Percentiles rank a stretch among this genome's conserved stretches.
Evolutionary conservation across 2,329 filamentous ascomycete genomes (phyloP).

Genomic region (Cordyceps militaris): DNA sequence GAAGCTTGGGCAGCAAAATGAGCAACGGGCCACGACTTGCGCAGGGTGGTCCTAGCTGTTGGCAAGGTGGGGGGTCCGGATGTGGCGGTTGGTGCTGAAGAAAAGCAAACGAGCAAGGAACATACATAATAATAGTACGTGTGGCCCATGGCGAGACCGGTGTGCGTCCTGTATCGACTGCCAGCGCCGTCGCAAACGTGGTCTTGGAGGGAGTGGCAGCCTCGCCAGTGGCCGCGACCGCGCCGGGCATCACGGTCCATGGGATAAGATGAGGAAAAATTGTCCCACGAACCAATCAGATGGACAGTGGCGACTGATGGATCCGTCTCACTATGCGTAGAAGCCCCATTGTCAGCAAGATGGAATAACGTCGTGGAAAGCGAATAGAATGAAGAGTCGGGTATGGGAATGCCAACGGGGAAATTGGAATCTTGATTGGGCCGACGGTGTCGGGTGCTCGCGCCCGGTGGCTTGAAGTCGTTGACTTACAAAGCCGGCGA

Average conservation of each 20-base stretch:
- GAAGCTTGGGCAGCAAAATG: not conserved
- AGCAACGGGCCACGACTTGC: conserved; percentile 10
- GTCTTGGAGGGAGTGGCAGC: conserved; percentile 78
- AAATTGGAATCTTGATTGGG: conserved; percentile 2
- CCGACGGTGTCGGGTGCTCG: not conserved
- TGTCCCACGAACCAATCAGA: conserved; percentile 91
- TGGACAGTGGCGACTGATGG: conserved; percentile 62
- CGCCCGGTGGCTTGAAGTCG: conserved; percentile 7
- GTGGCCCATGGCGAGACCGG: conserved; percentile 83
- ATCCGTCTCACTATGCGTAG: conserved; percentile 46
- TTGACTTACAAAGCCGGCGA: not conserved
- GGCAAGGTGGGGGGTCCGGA: not conserved
- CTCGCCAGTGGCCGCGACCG: conserved; percentile 72
- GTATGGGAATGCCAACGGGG: not conserved
- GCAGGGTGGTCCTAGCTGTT: conserved; percentile 4
- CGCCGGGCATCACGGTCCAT: conserved; percentile 76
- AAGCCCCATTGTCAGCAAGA: conserved; percentile 15
- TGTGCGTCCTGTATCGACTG: conserved; percentile 48
- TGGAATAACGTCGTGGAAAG: conserved; percentile 10
- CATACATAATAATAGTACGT: conserved; percentile 95
- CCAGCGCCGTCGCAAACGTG: conserved; percentile 73
- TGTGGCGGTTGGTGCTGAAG: conserved; percentile 10
- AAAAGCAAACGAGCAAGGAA: conserved; percentile 31
- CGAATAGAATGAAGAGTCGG: conserved; percentile 18
- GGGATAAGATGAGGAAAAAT: conserved; percentile 70